Percentiles rank a stretch among this genome's conserved stretches.
phyloP scores from a whole-genome alignment of 768 basidiomycete genomes.

The Amanita pallidorosea region DNA sequence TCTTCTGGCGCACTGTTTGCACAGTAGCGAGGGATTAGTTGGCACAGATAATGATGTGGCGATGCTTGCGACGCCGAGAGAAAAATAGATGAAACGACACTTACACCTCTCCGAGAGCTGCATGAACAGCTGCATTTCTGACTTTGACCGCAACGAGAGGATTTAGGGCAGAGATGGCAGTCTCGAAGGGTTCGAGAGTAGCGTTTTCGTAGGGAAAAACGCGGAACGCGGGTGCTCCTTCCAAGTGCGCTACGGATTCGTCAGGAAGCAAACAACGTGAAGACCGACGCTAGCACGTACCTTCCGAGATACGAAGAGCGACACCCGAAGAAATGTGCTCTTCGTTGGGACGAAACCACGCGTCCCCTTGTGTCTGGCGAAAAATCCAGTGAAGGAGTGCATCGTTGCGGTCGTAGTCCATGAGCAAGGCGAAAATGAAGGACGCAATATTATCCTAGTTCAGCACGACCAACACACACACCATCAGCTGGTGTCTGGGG shows the following conservation, averaged over 20 bases:
- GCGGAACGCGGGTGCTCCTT: constrained; percentile 41
- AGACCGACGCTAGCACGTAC: constrained; percentile 18
- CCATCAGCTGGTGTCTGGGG: background rate
- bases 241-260: constrained; percentile 7
- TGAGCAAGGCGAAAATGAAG: constrained; percentile 13
- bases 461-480: background rate
- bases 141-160: constrained; percentile 78
- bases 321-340: constrained; percentile 67
- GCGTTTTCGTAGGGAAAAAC: constrained; percentile 79
- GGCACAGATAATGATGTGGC: background rate
- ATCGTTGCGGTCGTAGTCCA: constrained; percentile 76
- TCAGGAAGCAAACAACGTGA: background rate
- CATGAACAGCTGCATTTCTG: constrained; percentile 69
- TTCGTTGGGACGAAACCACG: constrained; percentile 75
- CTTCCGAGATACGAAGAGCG: constrained; percentile 41
- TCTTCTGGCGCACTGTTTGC: constrained; percentile 41
- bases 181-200: constrained; percentile 66
- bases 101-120: constrained; percentile 59
- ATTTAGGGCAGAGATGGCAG: constrained; percentile 57
- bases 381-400: constrained; percentile 76
- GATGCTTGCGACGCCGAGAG: no score
- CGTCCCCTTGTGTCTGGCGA: constrained; percentile 68
- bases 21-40: background rate
- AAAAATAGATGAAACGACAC: constrained; percentile 31
- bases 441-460: background rate